These are phyloP conservation scores for Paralagenidium karlingii DNA, from an alignment of 352 stramenopile genomes.

Conservation along the genomic window DNA sequence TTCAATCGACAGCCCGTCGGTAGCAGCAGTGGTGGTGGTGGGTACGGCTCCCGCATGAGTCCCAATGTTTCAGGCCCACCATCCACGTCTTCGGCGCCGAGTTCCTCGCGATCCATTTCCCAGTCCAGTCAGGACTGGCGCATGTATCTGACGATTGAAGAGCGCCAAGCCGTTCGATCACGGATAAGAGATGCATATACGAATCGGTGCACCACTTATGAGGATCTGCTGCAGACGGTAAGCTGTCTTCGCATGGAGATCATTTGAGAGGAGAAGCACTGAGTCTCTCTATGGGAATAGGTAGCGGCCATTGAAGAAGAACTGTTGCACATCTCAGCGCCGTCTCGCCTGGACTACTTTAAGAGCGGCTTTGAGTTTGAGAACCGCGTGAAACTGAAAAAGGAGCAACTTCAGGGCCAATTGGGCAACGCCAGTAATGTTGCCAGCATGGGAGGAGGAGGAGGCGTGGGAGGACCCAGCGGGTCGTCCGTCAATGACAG, in stretches of 20 bases:
- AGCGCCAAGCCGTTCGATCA: constrained; percentile 75
- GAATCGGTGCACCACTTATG: constrained; percentile 71
- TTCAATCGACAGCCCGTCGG: constrained; percentile 40
- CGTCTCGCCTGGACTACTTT: constrained; percentile 82
- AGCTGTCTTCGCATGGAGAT: not conserved
- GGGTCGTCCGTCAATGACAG: too few species aligned
- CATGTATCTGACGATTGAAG: constrained; percentile 85
- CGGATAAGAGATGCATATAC: constrained; percentile 83
- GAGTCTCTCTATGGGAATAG: constrained; percentile 11
- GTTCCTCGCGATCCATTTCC: not conserved
- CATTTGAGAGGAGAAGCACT: not conserved
- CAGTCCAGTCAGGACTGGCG: constrained; percentile 58
- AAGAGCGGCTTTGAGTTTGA: constrained; percentile 87
- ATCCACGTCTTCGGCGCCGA: not conserved
- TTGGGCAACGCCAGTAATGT: too few species aligned
- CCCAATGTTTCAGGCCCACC: not conserved
- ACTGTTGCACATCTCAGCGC: constrained; percentile 79
- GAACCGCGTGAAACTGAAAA: constrained; percentile 84
- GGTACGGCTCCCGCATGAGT: not conserved
- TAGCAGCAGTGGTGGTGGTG: not conserved
- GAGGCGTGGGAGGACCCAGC: too few species aligned
- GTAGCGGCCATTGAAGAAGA: constrained; percentile 83
- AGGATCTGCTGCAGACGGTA: constrained; percentile 84
- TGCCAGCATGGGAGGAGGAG: too few species aligned
- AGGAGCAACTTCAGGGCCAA: constrained; percentile 78